Conservation (phyloP, 2,329 filamentous ascomycete species). For the Calonectria hongkongensis region DNA sequence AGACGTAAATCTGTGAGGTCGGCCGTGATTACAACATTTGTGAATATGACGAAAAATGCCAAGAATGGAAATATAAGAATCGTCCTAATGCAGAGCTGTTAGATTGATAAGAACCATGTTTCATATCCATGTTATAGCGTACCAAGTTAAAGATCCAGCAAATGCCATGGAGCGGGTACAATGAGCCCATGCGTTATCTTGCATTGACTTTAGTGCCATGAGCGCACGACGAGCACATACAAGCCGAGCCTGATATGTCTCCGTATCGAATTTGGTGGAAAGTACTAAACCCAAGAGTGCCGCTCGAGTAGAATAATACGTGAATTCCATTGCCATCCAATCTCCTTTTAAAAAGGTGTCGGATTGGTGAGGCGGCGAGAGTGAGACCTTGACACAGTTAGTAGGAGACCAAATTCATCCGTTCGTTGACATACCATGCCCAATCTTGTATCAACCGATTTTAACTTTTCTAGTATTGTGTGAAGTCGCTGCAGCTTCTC, state of each 20-base stretch:
- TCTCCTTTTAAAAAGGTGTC: slow-evolving; percentile 19
- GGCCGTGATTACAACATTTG: slow-evolving; percentile 21
- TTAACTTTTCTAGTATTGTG: not conserved
- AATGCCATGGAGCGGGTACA: slow-evolving; percentile 23
- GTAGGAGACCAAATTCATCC: too few species aligned
- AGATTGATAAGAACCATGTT: not conserved
- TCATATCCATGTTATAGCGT: not conserved
- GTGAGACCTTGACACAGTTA: not conserved
- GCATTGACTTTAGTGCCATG: slow-evolving; percentile 22
- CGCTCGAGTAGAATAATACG: slow-evolving; percentile 1
- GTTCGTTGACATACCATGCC: not conserved
- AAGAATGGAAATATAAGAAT: slow-evolving; percentile 26
- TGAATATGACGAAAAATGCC: slow-evolving; percentile 30
- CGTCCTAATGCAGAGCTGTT: not conserved
- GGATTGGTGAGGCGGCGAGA: not conserved
- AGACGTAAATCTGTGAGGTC: slow-evolving; percentile 22
- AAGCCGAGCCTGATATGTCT: slow-evolving; percentile 3
- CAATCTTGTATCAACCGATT: not conserved
- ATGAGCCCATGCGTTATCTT: slow-evolving; percentile 32
- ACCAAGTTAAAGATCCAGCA: slow-evolving; percentile 28
- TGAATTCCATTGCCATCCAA: slow-evolving; percentile 30
- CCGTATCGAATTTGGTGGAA: not conserved
- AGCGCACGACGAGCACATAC: slow-evolving; percentile 12
- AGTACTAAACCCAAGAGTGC: not conserved
- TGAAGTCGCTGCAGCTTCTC: slow-evolving; percentile 6